Base-by-base conservation (phyloP, 495 filamentous ascomycete genomes). In the Apodospora peruviana region DNA sequence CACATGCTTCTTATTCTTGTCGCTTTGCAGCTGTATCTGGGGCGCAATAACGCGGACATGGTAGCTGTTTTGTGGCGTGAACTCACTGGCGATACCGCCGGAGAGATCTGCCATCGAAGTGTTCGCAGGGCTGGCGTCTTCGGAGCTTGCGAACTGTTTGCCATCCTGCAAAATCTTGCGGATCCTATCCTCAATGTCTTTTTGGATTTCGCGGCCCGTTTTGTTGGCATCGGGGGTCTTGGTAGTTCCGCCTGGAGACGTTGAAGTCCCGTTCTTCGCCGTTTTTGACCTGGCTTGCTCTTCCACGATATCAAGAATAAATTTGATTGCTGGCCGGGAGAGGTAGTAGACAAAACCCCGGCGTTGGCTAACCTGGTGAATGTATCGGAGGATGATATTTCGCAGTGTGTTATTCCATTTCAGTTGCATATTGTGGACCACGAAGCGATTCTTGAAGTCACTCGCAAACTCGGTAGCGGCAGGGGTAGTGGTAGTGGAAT, bases 341-440 rank as follows among this genome's bases (percentile, higher is more conserved):
- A 96, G 84, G 69, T 98, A 98, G 70, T 98, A 98, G 32, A 97
- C 84, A 68, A 97, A 98, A 20, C 93, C 93, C 45, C 93, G 85
- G 34, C 93, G 77, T 68, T 98, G 93, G 64, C 90, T 91, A 50
- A 95, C 91, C 70, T 96, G 94, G 56, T 98, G 94, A 47, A 93
- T 93, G 61, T 98, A 98, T 21, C 94, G 87, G 5, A 98, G 76
- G 24, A 98, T 94, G 58, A 96, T 96, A 60, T 98, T 96, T 34
- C 93, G 81, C 18, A 97, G 73, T 2, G 90, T 82, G 60, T 98
- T 97, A 67, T 94, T 97, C 93, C 93, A 98, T 65, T 98, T 98
- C 24, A 97, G 71, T 58, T 98, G 93, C 57, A 90, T 80, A 60
- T 97, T 98, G 73, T 98, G 93, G 20, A 97, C 84, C 55, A 97